These are phyloP conservation scores for Silene latifolia DNA, from an alignment of 148 eudicot genomes.

Conservation along the genomic window DNA sequence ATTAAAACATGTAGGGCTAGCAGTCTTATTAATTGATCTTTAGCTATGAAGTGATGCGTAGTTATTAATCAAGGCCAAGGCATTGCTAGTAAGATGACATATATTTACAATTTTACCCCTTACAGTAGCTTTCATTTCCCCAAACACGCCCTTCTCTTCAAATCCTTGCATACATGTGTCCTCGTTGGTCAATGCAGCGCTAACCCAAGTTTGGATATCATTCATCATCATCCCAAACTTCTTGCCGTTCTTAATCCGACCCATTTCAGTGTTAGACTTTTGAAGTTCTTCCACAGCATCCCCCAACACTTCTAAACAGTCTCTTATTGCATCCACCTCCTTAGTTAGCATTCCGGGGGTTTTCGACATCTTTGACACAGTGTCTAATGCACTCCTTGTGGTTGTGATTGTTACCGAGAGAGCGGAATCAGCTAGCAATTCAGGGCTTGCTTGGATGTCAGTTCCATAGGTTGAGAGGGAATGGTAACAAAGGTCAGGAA, in stretches of 20 bases:
- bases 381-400: background rate
- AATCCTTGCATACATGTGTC: constrained; percentile 41
- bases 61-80: constrained; percentile 39
- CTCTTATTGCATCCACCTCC: constrained; percentile 1
- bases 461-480: constrained; percentile 39
- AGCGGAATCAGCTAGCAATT: constrained; percentile 28
- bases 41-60: constrained; percentile 17
- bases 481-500: constrained; percentile 43
- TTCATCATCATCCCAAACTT: constrained; percentile 20
- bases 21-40: background rate
- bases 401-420: constrained; percentile 1
- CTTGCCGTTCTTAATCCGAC: constrained; percentile 11
- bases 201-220: constrained; percentile 46
- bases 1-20: background rate
- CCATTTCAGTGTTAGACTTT: constrained; percentile 25
- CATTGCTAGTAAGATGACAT: constrained; percentile 39
- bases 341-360: constrained; percentile 6
- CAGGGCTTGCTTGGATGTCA: constrained; percentile 34
- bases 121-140: constrained; percentile 14
- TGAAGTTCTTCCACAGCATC: constrained; percentile 8
- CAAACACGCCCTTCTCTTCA: constrained; percentile 22
- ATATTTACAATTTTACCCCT: constrained; percentile 27
- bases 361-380: constrained; percentile 29
- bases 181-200: constrained; percentile 39
- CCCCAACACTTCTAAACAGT: constrained; percentile 6